Evolutionary conservation across 2,329 filamentous ascomycete genomes (phyloP).

Genomic region (Massarina eburnea): DNA sequence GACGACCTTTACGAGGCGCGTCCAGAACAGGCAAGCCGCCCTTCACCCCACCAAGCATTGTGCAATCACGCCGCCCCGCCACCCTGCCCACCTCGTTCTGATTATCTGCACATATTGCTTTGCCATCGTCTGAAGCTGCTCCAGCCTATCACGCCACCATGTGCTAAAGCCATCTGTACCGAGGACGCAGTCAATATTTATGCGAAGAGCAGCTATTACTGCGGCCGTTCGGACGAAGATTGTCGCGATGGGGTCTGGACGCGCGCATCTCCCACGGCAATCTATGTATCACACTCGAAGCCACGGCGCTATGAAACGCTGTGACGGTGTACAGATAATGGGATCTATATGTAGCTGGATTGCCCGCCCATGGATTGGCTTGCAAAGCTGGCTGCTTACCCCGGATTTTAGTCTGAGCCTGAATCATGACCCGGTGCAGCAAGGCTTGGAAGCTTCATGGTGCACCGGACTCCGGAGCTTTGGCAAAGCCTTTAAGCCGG

Average conservation of each 20-base stretch:
- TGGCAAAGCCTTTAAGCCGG: no score
- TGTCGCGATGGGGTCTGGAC: slow-evolving; percentile 1
- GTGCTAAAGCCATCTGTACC: slow-evolving; percentile 7
- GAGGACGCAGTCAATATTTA: neutral
- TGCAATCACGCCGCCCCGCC: slow-evolving; percentile 5
- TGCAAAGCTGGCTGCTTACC: slow-evolving; percentile 4
- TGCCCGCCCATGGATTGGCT: slow-evolving; percentile 11
- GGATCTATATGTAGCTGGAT: neutral
- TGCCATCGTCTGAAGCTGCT: slow-evolving; percentile 3
- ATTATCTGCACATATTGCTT: slow-evolving; percentile 15
- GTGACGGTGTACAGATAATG: neutral
- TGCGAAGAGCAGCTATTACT: neutral
- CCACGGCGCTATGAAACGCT: neutral
- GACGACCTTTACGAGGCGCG: slow-evolving; percentile 9
- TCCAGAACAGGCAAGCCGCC: slow-evolving; percentile 7
- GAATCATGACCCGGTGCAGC: slow-evolving; percentile 13
- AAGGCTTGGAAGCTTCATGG: neutral
- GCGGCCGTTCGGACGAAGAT: slow-evolving; percentile 2
- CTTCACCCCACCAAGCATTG: slow-evolving; percentile 6
- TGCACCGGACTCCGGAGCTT: neutral
- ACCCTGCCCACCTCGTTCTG: slow-evolving; percentile 19
- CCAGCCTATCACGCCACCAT: slow-evolving; percentile 21
- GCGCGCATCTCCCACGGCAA: neutral
- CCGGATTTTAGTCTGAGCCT: slow-evolving; percentile 9
- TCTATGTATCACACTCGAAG: neutral